These are phyloP conservation scores for Tephrocybe rancida DNA, from an alignment of 768 basidiomycete genomes.

Conservation along the genomic window DNA sequence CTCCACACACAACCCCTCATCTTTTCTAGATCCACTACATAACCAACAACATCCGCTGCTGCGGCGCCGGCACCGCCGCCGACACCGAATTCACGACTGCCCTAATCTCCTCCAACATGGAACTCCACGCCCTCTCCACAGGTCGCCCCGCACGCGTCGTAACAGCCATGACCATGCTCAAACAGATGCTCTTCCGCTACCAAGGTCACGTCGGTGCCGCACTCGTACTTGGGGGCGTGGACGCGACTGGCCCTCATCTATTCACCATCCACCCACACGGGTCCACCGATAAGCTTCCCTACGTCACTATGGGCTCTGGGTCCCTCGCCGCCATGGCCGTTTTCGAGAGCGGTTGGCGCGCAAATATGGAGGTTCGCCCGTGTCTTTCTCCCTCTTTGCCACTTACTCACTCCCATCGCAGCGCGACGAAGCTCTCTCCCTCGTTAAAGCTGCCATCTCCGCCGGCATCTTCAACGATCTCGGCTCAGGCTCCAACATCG, in stretches of 20 bases:
- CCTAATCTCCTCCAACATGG: constrained; percentile 94
- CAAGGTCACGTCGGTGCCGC: constrained; percentile 96
- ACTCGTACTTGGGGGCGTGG: constrained; percentile 96
- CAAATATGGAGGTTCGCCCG: constrained; percentile 73
- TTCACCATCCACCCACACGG: constrained; percentile 97
- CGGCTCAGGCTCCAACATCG: constrained; percentile 97
- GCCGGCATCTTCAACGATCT: constrained; percentile 99
- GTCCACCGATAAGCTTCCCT: constrained; percentile 97
- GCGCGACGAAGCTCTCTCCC: constrained; percentile 78
- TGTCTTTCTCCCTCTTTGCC: not conserved
- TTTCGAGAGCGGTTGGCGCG: constrained; percentile 85
- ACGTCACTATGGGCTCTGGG: constrained; percentile 98
- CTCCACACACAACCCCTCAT: not conserved
- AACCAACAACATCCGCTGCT: constrained; percentile 93
- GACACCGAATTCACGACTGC: constrained; percentile 96
- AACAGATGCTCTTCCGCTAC: constrained; percentile 94
- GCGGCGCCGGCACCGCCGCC: constrained; percentile 98
- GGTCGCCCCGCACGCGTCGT: constrained; percentile 93
- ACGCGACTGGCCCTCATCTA: constrained; percentile 89
- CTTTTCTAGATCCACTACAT: constrained; percentile 89
- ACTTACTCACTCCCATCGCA: constrained; percentile 28
- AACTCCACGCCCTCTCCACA: constrained; percentile 87
- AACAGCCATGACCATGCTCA: constrained; percentile 99
- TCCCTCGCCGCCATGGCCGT: constrained; percentile 98
- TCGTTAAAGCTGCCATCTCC: constrained; percentile 86